Base-by-base conservation (phyloP, 2,329 filamentous ascomycete genomes). In the Colletotrichum sp. region DNA sequence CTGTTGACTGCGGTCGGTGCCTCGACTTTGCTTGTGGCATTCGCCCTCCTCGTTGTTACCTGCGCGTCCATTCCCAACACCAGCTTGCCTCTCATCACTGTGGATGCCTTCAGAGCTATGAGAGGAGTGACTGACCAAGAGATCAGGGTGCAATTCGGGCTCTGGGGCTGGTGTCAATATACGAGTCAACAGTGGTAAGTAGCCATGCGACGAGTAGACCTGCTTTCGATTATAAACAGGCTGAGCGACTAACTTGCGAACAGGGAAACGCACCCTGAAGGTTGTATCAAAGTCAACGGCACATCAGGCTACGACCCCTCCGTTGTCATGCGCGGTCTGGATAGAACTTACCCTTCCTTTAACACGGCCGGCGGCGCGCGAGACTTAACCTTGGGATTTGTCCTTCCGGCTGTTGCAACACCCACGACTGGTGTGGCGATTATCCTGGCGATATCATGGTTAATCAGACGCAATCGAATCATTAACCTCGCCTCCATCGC, bases 381-480 rank as follows among this genome's bases (percentile, higher is more conserved):
- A 7, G 55, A 58, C 27, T 8, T 58, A 18, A 59, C 27, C 6
- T 21, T 33, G 1, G 57, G 57, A 1, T 59, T 61, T 4, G 57
- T 21, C 0, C 57, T 61, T 9, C 57, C 57, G 0, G 57, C 31
- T 2, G 31, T 61, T 21, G 31, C 57, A 0, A 36, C 3, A 1
- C 31, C 57, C 2, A 31, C 15, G 5, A 34, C 3, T 34, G 57
- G 31, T 5, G 29, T 4, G 27, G 57, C 57, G 31, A 21, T 61
- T 1, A 31, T 59, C 5, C n/a, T 33, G 3, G 2, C 3, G 0
- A 1, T 21, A 13, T 9, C 31, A 11, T 3, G 3, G 11, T 4
- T 59, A 1, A 1, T 34, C 4, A 59, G 3, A n/a, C 29, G 57
- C 5, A 59, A 61, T 21, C 27, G 31, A 9, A 21, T 36, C 18